Evolutionary conservation across 371 early-diverging fungal species (phyloP).

Genomic region (Saksenaea oblongispora): DNA sequence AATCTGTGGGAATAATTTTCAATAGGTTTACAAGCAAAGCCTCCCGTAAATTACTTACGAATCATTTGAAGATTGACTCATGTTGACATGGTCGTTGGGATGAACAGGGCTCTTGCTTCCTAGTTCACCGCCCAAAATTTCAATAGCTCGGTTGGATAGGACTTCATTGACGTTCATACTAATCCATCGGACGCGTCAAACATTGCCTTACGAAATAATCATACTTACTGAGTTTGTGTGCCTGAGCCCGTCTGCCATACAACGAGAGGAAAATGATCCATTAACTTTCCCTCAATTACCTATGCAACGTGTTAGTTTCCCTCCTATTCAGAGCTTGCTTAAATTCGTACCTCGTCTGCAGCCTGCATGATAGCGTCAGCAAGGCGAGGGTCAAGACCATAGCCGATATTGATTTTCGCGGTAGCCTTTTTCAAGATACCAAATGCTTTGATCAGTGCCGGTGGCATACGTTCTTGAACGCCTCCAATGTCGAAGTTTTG

Average conservation of each 20-base stretch:
- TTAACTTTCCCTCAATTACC: slow-evolving; percentile 86
- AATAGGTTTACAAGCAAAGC: neutral
- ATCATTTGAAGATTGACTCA: slow-evolving; percentile 95
- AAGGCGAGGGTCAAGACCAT: slow-evolving; percentile 75
- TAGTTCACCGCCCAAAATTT: slow-evolving; percentile 86
- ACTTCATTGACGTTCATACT: slow-evolving; percentile 62
- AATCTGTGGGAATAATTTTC: slow-evolving; percentile 51
- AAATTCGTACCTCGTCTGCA: slow-evolving; percentile 66
- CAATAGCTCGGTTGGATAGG: slow-evolving; percentile 95
- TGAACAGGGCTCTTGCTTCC: slow-evolving; percentile 93
- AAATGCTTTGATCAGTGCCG: slow-evolving; percentile 89
- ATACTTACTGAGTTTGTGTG: slow-evolving; percentile 84
- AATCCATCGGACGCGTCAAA: neutral
- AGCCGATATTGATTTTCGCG: slow-evolving; percentile 88
- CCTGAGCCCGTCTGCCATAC: slow-evolving; percentile 98
- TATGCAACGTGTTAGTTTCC: slow-evolving; percentile 12
- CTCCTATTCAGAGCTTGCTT: neutral
- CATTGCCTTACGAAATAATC: neutral
- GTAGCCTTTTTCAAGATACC: slow-evolving; percentile 93
- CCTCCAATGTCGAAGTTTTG: slow-evolving; percentile 98
- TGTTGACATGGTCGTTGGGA: slow-evolving; percentile 98
- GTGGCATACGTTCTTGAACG: slow-evolving; percentile 89
- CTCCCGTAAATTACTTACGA: slow-evolving; percentile 51
- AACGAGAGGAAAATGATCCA: slow-evolving; percentile 94
- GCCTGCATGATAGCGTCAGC: slow-evolving; percentile 88